phyloP scores from a whole-genome alignment of 2,329 filamentous ascomycete species.

The Biscogniauxia sp. region DNA sequence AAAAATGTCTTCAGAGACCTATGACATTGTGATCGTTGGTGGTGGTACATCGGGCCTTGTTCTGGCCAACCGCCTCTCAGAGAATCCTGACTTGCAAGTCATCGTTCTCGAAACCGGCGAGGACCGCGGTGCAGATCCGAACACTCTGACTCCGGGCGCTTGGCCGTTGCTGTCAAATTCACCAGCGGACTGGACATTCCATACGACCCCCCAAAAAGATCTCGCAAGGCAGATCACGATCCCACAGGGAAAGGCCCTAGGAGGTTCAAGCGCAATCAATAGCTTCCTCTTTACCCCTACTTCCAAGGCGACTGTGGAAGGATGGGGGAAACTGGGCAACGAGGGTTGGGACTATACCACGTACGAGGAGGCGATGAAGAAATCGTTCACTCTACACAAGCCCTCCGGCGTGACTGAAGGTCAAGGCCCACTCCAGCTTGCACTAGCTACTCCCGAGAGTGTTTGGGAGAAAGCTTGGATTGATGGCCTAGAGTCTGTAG shows the following conservation, averaged over 20 bases:
- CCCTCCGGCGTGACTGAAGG: conserved; percentile 8
- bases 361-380: conserved; percentile 4
- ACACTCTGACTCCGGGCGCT: conserved; percentile 25
- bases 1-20: conserved; percentile 1
- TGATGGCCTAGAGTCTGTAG: conserved; percentile 19
- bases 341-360: conserved; percentile 24
- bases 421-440: conserved; percentile 16
- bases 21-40: conserved; percentile 20
- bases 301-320: conserved; percentile 23
- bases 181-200: conserved; percentile 26
- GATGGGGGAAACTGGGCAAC: conserved; percentile 30
- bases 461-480: conserved; percentile 19
- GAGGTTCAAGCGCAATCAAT: conserved; percentile 32
- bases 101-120: conserved; percentile 31
- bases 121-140: conserved; percentile 26
- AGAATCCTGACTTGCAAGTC: conserved; percentile 19
- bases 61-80: conserved; percentile 16
- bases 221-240: conserved; percentile 13
- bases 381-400: conserved; percentile 5
- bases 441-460: conserved; percentile 14
- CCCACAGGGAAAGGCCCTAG: conserved; percentile 22
- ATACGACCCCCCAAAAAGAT: conserved; percentile 22
- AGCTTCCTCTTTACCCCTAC: conserved; percentile 23
- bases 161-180: conserved; percentile 25
- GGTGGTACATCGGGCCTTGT: conserved; percentile 35